Percentiles rank a stretch among this genome's conserved stretches.
Evolutionary conservation across 1,284 basidiomycete genomes (phyloP).

Genomic region (Mycosarcoma maydis): DNA sequence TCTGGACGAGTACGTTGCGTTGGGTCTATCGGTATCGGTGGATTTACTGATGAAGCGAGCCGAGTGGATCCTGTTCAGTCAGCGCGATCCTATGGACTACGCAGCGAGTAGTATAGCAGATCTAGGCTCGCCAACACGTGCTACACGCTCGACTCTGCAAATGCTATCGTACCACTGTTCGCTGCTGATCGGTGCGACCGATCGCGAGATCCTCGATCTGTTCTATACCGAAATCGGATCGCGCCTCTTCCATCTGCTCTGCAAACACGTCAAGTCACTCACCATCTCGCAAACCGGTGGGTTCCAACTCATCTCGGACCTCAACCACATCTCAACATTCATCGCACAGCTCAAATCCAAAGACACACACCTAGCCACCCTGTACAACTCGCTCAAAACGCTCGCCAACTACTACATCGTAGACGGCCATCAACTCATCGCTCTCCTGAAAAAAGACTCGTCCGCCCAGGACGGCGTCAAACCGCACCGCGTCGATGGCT

Average conservation of each 20-base stretch:
- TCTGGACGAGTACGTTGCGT: slow-evolving; percentile 90
- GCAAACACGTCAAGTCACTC: slow-evolving; percentile 95
- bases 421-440: slow-evolving; percentile 77
- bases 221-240: slow-evolving; percentile 97
- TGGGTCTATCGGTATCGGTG: slow-evolving; percentile 90
- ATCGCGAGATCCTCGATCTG: slow-evolving; percentile 93
- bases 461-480: not conserved
- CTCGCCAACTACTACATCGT: slow-evolving; percentile 88
- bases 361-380: slow-evolving; percentile 76
- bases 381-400: slow-evolving; percentile 95
- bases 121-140: slow-evolving; percentile 77
- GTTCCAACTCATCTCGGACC: slow-evolving; percentile 93
- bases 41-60: slow-evolving; percentile 97
- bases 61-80: slow-evolving; percentile 86
- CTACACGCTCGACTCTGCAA: slow-evolving; percentile 84
- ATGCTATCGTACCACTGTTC: slow-evolving; percentile 89
- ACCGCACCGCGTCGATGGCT: slow-evolving; percentile 15
- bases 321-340: slow-evolving; percentile 91
- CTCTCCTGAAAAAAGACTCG: slow-evolving; percentile 14
- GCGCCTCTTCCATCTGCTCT: slow-evolving; percentile 85
- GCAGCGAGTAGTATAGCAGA: slow-evolving; percentile 28
- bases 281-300: slow-evolving; percentile 93
- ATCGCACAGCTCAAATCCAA: slow-evolving; percentile 70
- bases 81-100: slow-evolving; percentile 86
- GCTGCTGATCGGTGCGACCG: slow-evolving; percentile 88